Base-by-base conservation (phyloP, 148 eudicot species). In the Beta vulgaris region DNA sequence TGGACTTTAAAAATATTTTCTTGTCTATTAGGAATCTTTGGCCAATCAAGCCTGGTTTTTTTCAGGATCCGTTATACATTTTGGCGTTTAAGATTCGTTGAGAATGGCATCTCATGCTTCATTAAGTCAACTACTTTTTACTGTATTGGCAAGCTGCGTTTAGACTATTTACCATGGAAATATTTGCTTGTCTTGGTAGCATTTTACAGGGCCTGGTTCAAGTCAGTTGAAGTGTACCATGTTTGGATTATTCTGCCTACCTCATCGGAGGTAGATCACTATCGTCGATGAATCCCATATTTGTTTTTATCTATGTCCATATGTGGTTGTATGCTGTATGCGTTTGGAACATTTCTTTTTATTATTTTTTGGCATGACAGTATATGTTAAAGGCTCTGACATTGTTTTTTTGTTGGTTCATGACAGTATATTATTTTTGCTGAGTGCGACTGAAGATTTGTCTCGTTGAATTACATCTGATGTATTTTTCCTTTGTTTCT, bases 231-330 rank as follows among this genome's bases (percentile, higher is more conserved):
- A 81, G 71, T 25, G 72, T 84, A 80, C 81, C 84, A 64, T 83
- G 76, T 77, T 84, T 73, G 88, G 91, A 83, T 85, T 80, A 68
- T 88, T 88, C 81, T 87, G 91, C 91, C 85, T 86, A 86, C 86
- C 85, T 86, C 86, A 76, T 71, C 75, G 82, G 91, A 85, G 85
- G 86, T 85, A 83, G 79, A 77, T 76, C 35, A 55, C 51, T 80
- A 73, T 61, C 73, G 81, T 43, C 44, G 28, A 29, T 53, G 48
- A 68, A 73, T 73, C 64, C 21, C 57, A 54, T 63, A 31, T 67
- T 68, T 76, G 16, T 39, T 73, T 73, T 60, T 73, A 16, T 18
- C 35, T 4, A 39, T 79, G 66, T 69, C 64, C 26, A 40, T 49
- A 51, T 34, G 21, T 68, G 74, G 53, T 28, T 68, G 25, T 63